Percentiles rank a stretch among this genome's conserved stretches.
These are phyloP conservation scores for Akanthomyces muscarius DNA, from an alignment of 2,329 filamentous ascomycete genomes.

Conservation along the genomic window DNA sequence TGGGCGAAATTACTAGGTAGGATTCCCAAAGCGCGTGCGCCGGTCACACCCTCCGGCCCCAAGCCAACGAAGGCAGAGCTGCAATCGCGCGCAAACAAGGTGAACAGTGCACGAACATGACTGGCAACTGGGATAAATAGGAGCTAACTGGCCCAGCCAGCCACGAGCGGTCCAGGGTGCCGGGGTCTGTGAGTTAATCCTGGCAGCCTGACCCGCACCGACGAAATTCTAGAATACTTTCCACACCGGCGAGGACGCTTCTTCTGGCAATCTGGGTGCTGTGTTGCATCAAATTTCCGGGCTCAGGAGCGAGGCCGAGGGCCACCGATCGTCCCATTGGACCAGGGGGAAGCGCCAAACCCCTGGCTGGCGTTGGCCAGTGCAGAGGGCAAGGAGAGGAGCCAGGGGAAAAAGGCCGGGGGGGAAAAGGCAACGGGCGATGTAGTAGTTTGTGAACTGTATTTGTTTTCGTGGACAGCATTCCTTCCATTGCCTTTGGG, in stretches of 20 bases:
- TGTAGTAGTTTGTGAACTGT: background rate
- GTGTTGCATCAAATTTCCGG: conserved; percentile 16
- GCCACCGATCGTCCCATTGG: conserved; percentile 8
- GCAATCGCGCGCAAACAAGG: too few species aligned
- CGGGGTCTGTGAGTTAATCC: too few species aligned
- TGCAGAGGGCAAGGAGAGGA: background rate
- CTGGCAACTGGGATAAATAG: too few species aligned
- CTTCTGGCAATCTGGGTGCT: background rate
- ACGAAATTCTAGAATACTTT: conserved; percentile 14
- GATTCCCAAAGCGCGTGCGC: too few species aligned
- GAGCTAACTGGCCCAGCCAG: background rate
- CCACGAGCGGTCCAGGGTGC: background rate
- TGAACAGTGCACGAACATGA: too few species aligned
- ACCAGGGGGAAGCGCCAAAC: background rate
- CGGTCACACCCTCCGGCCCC: too few species aligned
- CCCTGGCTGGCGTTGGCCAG: background rate
- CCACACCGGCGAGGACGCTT: too few species aligned
- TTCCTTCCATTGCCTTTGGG: background rate
- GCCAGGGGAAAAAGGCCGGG: background rate
- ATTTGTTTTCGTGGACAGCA: too few species aligned
- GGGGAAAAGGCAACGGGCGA: background rate
- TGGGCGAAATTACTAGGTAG: too few species aligned
- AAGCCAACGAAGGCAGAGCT: too few species aligned
- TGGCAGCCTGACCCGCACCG: conserved; percentile 1
- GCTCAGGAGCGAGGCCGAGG: background rate